Percentiles rank a stretch among this genome's conserved stretches.
Evolutionary conservation across 495 filamentous ascomycete genomes (phyloP).

Genomic region (Beverwykella pulmonaria): DNA sequence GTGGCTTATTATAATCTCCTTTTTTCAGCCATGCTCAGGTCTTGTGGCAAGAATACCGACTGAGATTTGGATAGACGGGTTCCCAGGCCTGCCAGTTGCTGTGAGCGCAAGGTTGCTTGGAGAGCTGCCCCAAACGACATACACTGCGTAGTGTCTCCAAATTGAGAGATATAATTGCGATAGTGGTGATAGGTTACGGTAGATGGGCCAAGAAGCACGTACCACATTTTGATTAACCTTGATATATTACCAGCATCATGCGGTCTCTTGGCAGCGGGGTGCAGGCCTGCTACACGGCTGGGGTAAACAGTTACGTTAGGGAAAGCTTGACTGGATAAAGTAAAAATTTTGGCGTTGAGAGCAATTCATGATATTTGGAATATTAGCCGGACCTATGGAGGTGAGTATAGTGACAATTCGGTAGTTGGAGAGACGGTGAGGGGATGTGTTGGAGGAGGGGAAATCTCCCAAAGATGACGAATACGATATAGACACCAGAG

Average conservation of each 20-base stretch:
- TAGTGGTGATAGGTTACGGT: slow-evolving; percentile 10
- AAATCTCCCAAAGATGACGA: slow-evolving; percentile 9
- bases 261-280: slow-evolving; percentile 26
- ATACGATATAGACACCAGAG: neutral
- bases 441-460: slow-evolving; percentile 28
- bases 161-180: slow-evolving; percentile 23
- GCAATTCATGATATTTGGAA: slow-evolving; percentile 4
- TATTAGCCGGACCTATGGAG: slow-evolving; percentile 33
- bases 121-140: neutral
- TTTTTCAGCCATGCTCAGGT: slow-evolving; percentile 4
- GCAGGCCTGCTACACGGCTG: slow-evolving; percentile 8
- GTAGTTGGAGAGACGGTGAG: slow-evolving; percentile 35
- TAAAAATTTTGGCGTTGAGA: neutral
- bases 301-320: slow-evolving; percentile 1
- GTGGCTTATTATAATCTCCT: slow-evolving; percentile 33
- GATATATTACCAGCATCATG: slow-evolving; percentile 6
- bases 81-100: neutral
- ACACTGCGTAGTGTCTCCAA: slow-evolving; percentile 12
- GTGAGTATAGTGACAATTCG: slow-evolving; percentile 1
- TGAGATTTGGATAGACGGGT: slow-evolving; percentile 16
- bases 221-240: slow-evolving; percentile 22
- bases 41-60: slow-evolving; percentile 7
- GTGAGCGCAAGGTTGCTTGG: neutral
- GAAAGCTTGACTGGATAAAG: slow-evolving; percentile 31
- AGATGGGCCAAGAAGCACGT: slow-evolving; percentile 20